Base-by-base conservation (phyloP, 352 stramenopile species). In the Globisporangium recalcitrans region DNA sequence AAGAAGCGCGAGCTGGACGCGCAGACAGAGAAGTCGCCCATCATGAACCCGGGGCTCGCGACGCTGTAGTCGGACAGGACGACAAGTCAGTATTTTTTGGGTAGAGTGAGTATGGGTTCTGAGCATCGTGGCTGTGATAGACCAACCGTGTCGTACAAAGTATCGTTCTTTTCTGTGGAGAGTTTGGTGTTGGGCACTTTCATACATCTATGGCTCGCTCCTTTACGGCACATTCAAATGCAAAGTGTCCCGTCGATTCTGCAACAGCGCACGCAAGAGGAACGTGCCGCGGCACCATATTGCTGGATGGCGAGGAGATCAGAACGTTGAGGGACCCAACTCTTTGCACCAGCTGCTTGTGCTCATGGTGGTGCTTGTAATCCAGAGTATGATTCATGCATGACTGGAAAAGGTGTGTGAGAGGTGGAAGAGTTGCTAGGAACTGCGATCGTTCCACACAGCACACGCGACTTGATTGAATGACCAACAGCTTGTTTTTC, bases 1-100 rank as follows among this genome's bases (percentile, higher is more conserved):
- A 72, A 72, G 70, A 74, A 77, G 67, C 60, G 59, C 13, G 29
- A 62, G 58, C 62, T 77, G 7, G 70, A 73, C 14, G 67, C 57
- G 14, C 60, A 67, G 60, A 60, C 69, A 1, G 62, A 70, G 52
- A 75, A 73, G 60, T 55, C 67, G 54, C 69, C 69, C 42, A 62
- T 73, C 51, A 36, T 51, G 54, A 54, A 60, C 52, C 29, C 31
- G 16, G 26, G 55, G 3, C 67, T 63, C 32, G 60, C 67, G 47
- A 59, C 63, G 8, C 40, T 71, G 68, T 71, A 69, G n/a, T n/a
- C n/a, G n/a, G n/a, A n/a, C n/a, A n/a, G n/a, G n/a, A n/a, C n/a
- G n/a, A n/a, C n/a, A n/a, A n/a, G n/a, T n/a, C n/a, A n/a, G n/a
- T n/a, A n/a, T 0, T 38, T 11, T 38, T 11, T 38, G 10, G 7